Base-by-base conservation (phyloP, 768 basidiomycete species). In the Suillus subluteus region DNA sequence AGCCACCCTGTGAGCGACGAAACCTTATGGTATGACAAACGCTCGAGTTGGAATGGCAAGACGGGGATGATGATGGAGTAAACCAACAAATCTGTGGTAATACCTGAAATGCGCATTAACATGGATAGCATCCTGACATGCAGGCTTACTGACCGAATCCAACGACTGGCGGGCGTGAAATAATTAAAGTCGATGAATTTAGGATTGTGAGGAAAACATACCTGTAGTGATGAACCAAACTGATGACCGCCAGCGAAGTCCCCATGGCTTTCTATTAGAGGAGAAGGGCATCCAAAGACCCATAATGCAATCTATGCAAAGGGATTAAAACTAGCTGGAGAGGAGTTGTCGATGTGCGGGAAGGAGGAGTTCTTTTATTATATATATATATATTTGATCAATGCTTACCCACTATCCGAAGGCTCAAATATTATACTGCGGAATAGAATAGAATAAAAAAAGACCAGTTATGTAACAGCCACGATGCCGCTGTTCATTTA, bases 61-160 rank as follows among this genome's bases (percentile, higher is more conserved):
- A 89, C 87, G 11, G 88, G 88, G 40, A 88, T 84, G 65, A 88
- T 85, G 35, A 87, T 79, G 5, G 87, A 86, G 70, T 89, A 89
- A 12, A 87, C 84, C n/a, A 89, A 74, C 1, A 87, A 70, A 72
- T 89, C 88, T 1, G 83, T 84, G 4, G 78, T 78, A 54, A 81
- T 78, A 12, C 80, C 80, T 81, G 35, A 23, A 46, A 26, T 65
- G 1, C 66, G 63, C 41, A 18, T 41, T 16, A 46, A 63, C 11
- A 48, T 12, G 13, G 46, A 15, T 18, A 21, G 38, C 3, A 21
- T n/a, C 38, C 15, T 44, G n/a, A 23, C 4, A n/a, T 11, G 16
- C 0, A 23, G 38, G 11, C 8, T 41, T 15, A 76, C 82, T 52
- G 64, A 83, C 86, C 85, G 56, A 87, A 70, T 4, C 83, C 82